Conservation (phyloP, 2,329 filamentous ascomycete genomes). For the Tolypocladium tundrense region DNA sequence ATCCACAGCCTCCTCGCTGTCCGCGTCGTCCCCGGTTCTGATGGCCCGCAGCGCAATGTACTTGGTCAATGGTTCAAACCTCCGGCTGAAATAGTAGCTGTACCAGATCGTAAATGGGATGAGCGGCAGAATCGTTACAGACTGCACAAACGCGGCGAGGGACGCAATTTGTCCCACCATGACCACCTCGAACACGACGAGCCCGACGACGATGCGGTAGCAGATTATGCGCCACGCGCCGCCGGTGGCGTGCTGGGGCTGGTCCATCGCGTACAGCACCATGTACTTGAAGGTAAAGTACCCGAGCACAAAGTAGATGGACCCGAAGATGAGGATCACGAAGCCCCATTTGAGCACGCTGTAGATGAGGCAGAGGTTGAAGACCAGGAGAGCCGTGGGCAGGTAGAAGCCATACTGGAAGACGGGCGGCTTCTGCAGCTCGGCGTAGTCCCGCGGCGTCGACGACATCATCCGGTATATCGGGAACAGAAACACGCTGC, state of each 20-base stretch:
- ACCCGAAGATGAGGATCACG: conserved; percentile 69
- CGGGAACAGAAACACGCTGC: conserved; percentile 74
- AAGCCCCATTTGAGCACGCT: conserved; percentile 74
- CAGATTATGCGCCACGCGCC: conserved; percentile 96
- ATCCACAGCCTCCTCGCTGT: conserved; percentile 23
- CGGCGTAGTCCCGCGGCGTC: conserved; percentile 81
- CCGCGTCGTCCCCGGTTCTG: conserved; percentile 34
- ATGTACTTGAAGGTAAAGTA: conserved; percentile 96
- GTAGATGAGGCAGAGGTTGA: conserved; percentile 94
- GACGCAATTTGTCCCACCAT: conserved; percentile 81
- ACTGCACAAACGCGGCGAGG: conserved; percentile 60
- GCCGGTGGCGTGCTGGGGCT: conserved; percentile 87
- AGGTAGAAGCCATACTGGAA: conserved; percentile 97
- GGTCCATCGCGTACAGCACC: conserved; percentile 95
- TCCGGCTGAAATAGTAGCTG: conserved; percentile 66
- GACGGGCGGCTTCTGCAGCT: conserved; percentile 68
- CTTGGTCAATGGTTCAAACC: conserved; percentile 79
- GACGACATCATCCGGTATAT: conserved; percentile 68
- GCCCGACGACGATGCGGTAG: conserved; percentile 75
- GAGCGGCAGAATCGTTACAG: conserved; percentile 65
- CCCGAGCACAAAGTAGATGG: conserved; percentile 74
- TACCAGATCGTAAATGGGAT: conserved; percentile 81
- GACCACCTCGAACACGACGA: conserved; percentile 82
- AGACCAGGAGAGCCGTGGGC: conserved; percentile 82
- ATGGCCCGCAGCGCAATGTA: conserved; percentile 91